Conservation (phyloP, 202 grass and related monocot genomes). For the Digitaria exilis region DNA sequence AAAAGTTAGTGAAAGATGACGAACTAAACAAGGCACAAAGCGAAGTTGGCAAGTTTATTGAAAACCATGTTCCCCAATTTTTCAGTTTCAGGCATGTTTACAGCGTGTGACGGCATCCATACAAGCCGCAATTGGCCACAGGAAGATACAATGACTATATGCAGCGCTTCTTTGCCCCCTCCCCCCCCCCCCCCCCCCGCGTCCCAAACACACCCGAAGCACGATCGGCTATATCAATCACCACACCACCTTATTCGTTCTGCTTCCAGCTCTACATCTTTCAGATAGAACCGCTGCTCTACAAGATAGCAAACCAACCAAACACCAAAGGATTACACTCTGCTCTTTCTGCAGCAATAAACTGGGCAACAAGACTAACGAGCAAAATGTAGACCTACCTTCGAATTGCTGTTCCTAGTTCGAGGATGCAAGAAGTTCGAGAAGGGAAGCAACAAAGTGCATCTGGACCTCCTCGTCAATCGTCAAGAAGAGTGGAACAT, state of each 20-base stretch:
- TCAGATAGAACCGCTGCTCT: slow-evolving; percentile 7
- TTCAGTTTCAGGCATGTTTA: slow-evolving; percentile 29
- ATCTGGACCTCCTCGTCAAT: slow-evolving; percentile 92
- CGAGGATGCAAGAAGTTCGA: slow-evolving; percentile 64
- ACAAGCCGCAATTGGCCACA: slow-evolving; percentile 35
- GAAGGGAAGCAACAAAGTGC: slow-evolving; percentile 77
- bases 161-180: not conserved
- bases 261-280: slow-evolving; percentile 44
- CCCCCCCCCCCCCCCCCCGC: not conserved
- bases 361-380: not conserved
- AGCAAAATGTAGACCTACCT: not conserved
- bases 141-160: slow-evolving; percentile 20
- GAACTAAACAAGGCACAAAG: too few relatives aligned
- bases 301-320: not conserved
- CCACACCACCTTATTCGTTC: slow-evolving; percentile 41
- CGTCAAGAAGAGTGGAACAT: slow-evolving; percentile 88
- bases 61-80: slow-evolving; percentile 30
- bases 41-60: too few relatives aligned
- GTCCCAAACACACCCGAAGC: slow-evolving; percentile 27
- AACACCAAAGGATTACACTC: not conserved
- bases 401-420: slow-evolving; percentile 43
- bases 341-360: not conserved
- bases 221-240: slow-evolving; percentile 38
- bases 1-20: too few relatives aligned
- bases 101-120: slow-evolving; percentile 39